phyloP scores from a whole-genome alignment of 140 eudicot species.

The Oenanthe javanica region DNA sequence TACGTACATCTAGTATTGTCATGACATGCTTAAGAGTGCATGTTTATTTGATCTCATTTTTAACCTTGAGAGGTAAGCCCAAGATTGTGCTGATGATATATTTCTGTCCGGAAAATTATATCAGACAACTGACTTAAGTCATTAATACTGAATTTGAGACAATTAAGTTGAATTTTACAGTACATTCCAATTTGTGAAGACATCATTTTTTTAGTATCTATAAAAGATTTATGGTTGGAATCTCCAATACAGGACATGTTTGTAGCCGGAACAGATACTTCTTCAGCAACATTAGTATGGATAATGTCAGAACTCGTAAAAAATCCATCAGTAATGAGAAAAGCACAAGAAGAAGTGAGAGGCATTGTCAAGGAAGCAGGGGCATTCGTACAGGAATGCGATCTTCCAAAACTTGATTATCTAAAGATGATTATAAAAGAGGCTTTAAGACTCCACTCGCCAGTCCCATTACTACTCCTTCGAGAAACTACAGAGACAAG shows the following conservation, averaged over 20 bases:
- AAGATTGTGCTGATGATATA: too few species aligned
- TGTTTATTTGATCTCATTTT: too few species aligned
- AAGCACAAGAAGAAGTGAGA: slow-evolving; percentile 30
- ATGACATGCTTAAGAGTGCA: too few species aligned
- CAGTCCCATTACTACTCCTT: slow-evolving; percentile 21
- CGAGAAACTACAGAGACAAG: slow-evolving; percentile 17
- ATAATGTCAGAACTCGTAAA: slow-evolving; percentile 7
- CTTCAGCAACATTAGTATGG: slow-evolving; percentile 25
- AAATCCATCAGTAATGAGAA: slow-evolving; percentile 18
- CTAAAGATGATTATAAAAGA: slow-evolving; percentile 18
- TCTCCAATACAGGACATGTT: slow-evolving; percentile 7
- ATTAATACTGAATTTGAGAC: background rate
- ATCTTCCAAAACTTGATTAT: slow-evolving; percentile 18
- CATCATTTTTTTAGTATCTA: too few species aligned
- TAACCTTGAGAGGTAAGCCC: too few species aligned
- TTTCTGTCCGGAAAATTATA: background rate
- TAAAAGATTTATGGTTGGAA: background rate
- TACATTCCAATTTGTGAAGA: background rate
- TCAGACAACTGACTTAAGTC: background rate
- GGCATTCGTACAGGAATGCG: slow-evolving; percentile 14
- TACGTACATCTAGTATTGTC: background rate
- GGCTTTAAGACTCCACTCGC: slow-evolving; percentile 27
- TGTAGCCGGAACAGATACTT: slow-evolving; percentile 16
- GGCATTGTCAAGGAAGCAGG: background rate
- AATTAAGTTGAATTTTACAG: background rate